A percentile compares a stretch with the other conserved stretches of the same genome.
Conservation (phyloP, 2,329 filamentous ascomycete genomes). For the Fusarium zealandicum region DNA sequence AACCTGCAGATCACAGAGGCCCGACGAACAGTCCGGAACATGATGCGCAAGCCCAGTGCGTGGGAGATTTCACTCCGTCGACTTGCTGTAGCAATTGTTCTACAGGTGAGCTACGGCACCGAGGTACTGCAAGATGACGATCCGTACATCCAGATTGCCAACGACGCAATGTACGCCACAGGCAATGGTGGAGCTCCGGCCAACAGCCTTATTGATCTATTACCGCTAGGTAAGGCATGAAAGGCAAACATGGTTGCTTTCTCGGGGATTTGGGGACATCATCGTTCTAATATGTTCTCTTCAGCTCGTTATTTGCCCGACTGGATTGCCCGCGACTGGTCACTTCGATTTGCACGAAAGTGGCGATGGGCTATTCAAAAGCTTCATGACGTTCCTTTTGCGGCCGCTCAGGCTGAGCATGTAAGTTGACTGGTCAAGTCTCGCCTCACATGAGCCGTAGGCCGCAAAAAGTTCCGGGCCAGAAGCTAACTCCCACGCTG, state of each 20-base stretch:
- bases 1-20: slow-evolving; percentile 37
- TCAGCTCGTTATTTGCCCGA: slow-evolving; percentile 39
- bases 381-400: slow-evolving; percentile 46
- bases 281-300: slow-evolving; percentile 9
- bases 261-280: background rate
- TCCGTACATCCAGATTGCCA: slow-evolving; percentile 43
- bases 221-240: slow-evolving; percentile 45
- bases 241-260: background rate
- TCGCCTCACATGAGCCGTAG: background rate
- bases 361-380: slow-evolving; percentile 47
- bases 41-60: slow-evolving; percentile 28
- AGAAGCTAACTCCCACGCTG: slow-evolving; percentile 23
- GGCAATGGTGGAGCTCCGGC: slow-evolving; percentile 44
- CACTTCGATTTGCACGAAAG: slow-evolving; percentile 44
- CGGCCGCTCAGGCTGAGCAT: slow-evolving; percentile 38
- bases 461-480: background rate
- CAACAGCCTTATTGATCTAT: slow-evolving; percentile 53
- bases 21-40: slow-evolving; percentile 29
- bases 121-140: slow-evolving; percentile 42
- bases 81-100: slow-evolving; percentile 44
- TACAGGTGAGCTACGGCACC: slow-evolving; percentile 45
- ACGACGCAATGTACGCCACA: slow-evolving; percentile 44
- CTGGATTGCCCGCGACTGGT: slow-evolving; percentile 44
- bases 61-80: slow-evolving; percentile 42
- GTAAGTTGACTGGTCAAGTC: slow-evolving; percentile 28